Percentiles rank a stretch among this genome's conserved stretches.
Evolutionary conservation across 768 basidiomycete species (phyloP).

Genomic region (Hericium rajendrae): DNA sequence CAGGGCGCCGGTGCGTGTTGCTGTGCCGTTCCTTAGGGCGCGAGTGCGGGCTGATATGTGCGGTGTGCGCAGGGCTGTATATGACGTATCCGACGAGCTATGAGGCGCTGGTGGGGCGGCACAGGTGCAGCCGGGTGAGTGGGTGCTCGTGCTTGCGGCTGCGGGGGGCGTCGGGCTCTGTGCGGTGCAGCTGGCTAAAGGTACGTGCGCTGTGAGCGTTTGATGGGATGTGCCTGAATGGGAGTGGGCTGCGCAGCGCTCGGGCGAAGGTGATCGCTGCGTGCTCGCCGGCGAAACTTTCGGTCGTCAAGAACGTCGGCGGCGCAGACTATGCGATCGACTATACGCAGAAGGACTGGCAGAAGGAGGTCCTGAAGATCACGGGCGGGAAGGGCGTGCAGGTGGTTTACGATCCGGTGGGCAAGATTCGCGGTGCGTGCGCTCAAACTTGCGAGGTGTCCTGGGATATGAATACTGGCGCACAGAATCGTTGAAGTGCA

Average conservation of each 20-base stretch:
- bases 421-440: conserved; percentile 52
- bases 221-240: neutral
- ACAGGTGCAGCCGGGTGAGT: conserved; percentile 78
- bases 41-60: neutral
- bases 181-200: conserved; percentile 90
- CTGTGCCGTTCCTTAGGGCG: neutral
- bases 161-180: conserved; percentile 92
- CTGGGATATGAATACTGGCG: conserved; percentile 1
- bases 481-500: conserved; percentile 80
- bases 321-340: conserved; percentile 80
- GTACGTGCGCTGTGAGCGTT: conserved; percentile 28
- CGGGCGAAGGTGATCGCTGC: conserved; percentile 95
- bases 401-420: conserved; percentile 82
- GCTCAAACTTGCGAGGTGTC: neutral
- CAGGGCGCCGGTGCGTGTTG: conserved; percentile 64
- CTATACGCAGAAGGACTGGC: conserved; percentile 76
- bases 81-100: conserved; percentile 94
- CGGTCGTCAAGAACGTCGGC: conserved; percentile 63
- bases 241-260: conserved; percentile 37
- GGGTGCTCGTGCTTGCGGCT: conserved; percentile 89
- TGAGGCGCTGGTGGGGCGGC: conserved; percentile 86
- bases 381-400: conserved; percentile 82
- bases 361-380: conserved; percentile 77
- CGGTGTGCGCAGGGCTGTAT: conserved; percentile 44
- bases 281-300: conserved; percentile 70